phyloP scores from a whole-genome alignment of 2,329 filamentous ascomycete species.

The Monosporascus sp. region DNA sequence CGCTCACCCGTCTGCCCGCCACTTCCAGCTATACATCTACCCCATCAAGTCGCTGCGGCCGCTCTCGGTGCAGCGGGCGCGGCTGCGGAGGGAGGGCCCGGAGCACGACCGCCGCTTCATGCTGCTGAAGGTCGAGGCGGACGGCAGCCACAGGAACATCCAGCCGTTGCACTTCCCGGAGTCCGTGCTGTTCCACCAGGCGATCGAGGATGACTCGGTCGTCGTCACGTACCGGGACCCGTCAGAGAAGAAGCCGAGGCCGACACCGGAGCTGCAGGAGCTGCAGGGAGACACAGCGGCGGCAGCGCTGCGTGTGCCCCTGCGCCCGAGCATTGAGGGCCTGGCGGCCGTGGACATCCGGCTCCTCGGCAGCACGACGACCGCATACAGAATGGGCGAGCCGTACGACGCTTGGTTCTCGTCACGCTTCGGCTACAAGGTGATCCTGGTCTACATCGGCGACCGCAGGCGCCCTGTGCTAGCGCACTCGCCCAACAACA shows the following conservation, averaged over 20 bases:
- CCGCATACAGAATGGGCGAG: slow-evolving; percentile 58
- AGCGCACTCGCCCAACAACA: slow-evolving; percentile 45
- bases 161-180: slow-evolving; percentile 52
- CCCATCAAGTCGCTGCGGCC: slow-evolving; percentile 69
- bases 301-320: slow-evolving; percentile 46
- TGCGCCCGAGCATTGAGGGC: slow-evolving; percentile 43
- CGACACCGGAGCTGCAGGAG: slow-evolving; percentile 22
- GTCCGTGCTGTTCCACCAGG: slow-evolving; percentile 60
- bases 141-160: slow-evolving; percentile 33
- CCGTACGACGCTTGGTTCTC: slow-evolving; percentile 63
- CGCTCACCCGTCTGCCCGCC: background rate
- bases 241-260: slow-evolving; percentile 31
- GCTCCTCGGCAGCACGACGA: slow-evolving; percentile 54
- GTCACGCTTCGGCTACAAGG: slow-evolving; percentile 56
- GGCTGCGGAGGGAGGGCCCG: slow-evolving; percentile 58
- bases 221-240: slow-evolving; percentile 39
- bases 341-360: slow-evolving; percentile 47
- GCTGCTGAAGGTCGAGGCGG: slow-evolving; percentile 50
- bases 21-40: slow-evolving; percentile 59
- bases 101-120: slow-evolving; percentile 66
- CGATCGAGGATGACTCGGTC: slow-evolving; percentile 36
- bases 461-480: slow-evolving; percentile 54
- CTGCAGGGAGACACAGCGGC: slow-evolving; percentile 9
- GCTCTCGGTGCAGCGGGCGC: slow-evolving; percentile 46
- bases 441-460: slow-evolving; percentile 61